Evolutionary conservation across 495 filamentous ascomycete genomes (phyloP), one percentile per base, ranked within the genome.

Genomic region (Penicillium arizonense): DNA sequence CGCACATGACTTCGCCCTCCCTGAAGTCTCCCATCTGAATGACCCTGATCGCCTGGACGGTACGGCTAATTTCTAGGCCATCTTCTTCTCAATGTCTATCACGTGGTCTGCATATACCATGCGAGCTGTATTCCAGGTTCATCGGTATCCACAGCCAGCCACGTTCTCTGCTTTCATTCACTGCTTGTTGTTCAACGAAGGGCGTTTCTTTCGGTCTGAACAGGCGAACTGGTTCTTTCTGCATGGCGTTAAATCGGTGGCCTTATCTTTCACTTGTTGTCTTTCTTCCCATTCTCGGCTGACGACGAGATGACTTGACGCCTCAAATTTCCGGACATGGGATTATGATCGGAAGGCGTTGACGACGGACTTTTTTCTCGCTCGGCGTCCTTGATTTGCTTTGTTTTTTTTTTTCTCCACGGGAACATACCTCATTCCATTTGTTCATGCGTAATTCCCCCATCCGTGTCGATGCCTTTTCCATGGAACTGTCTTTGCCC

Each of bases 1-100:
- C 54, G 65, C 67, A 42, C 78, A 76, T 44, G 88, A 70, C n/a
- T 80, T 81, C 45, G 54, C 55, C 34, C 55, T 79, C 32, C 57
- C 70, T 4, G 63, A 69, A 35, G 20, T 64, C 11, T 43, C 62
- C 23, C 56, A 45, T 20, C 47, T 62, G 26, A 43, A 38, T 9
- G 36, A 67, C 24, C 43, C 50, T 23, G 48, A 37, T 21, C 63
- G 63, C 42, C 41, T 57, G 35, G 51, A 57, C 8, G 61, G 58
- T 2, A 11, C 23, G 14, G 63, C 55, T 10, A 64, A 67, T 53
- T 67, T 53, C 56, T 67, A 49, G 58, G 21, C 14, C 40, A 21
- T 44, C 26, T 47, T 33, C 16, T 18, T 35, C 21, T 18, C 21
- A 23, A 32, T 38, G 16, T 13, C 38, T 52, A 37, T 32, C 20